Evolutionary conservation across 805 yeast species (phyloP).

Genomic region (Candida bentonensis): DNA sequence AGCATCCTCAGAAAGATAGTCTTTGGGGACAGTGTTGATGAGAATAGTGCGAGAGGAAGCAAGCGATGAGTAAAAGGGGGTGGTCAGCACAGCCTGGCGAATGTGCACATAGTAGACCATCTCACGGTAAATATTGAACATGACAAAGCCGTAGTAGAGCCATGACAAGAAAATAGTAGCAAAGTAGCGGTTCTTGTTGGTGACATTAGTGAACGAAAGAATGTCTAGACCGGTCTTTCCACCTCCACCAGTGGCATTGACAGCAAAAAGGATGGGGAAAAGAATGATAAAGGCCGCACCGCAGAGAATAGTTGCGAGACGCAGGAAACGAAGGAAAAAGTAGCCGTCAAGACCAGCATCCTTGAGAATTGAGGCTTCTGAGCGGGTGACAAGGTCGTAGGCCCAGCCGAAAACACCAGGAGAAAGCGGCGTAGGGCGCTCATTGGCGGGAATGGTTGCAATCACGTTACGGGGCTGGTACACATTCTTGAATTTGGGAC

Average conservation of each 20-base stretch:
- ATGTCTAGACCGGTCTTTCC: slow-evolving; percentile 56
- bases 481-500: slow-evolving; percentile 55
- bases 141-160: slow-evolving; percentile 55
- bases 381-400: slow-evolving; percentile 42
- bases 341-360: slow-evolving; percentile 94
- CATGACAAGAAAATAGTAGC: slow-evolving; percentile 79
- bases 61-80: slow-evolving; percentile 66
- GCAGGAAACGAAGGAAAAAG: slow-evolving; percentile 69
- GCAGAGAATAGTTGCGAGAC: slow-evolving; percentile 38
- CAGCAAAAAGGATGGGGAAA: slow-evolving; percentile 64
- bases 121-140: slow-evolving; percentile 74
- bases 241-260: slow-evolving; percentile 51
- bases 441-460: slow-evolving; percentile 32
- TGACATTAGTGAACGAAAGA: slow-evolving; percentile 64
- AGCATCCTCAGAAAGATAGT: slow-evolving; percentile 56
- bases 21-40: slow-evolving; percentile 71
- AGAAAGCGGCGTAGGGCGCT: slow-evolving; percentile 58
- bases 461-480: slow-evolving; percentile 72
- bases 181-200: slow-evolving; percentile 48
- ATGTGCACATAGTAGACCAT: slow-evolving; percentile 61
- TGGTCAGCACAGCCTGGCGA: slow-evolving; percentile 62
- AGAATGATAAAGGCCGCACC: slow-evolving; percentile 40
- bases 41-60: slow-evolving; percentile 70
- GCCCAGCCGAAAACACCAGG: slow-evolving; percentile 62
- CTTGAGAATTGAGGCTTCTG: slow-evolving; percentile 62